phyloP scores from a whole-genome alignment of 1,284 basidiomycete species.

The Cryptococcus jaspeensis region DNA sequence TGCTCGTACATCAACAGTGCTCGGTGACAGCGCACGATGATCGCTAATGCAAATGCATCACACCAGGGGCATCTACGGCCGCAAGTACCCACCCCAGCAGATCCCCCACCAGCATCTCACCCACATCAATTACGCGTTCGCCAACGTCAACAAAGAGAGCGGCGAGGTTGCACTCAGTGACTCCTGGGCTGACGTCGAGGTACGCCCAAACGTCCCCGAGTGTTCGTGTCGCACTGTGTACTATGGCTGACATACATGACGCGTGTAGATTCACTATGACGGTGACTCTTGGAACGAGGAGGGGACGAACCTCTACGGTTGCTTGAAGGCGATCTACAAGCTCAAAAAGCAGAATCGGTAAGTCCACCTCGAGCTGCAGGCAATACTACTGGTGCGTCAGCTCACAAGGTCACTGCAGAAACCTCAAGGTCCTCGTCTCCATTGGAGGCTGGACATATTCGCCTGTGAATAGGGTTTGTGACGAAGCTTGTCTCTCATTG shows the following conservation, averaged over 20 bases:
- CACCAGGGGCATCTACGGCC: constrained; percentile 83
- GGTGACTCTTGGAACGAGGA: constrained; percentile 86
- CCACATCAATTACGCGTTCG: constrained; percentile 88
- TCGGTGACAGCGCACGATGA: background rate
- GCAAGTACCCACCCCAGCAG: constrained; percentile 69
- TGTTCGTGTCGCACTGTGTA: background rate
- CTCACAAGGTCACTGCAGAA: constrained; percentile 49
- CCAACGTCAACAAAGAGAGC: constrained; percentile 67
- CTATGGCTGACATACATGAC: too few relatives aligned
- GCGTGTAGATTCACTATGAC: constrained; percentile 59
- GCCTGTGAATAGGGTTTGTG: constrained; percentile 48
- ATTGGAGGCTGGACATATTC: constrained; percentile 89
- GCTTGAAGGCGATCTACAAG: constrained; percentile 81
- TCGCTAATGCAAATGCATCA: too few relatives aligned
- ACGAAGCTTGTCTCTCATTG: background rate
- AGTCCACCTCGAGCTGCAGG: constrained; percentile 1
- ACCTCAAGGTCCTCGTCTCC: constrained; percentile 73
- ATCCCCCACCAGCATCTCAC: constrained; percentile 69
- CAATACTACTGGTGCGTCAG: background rate
- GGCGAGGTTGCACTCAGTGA: constrained; percentile 73
- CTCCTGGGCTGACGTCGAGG: constrained; percentile 76
- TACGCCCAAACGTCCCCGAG: constrained; percentile 38
- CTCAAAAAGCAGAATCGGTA: constrained; percentile 71
- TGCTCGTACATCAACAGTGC: background rate
- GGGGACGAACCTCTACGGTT: constrained; percentile 79